Conservation (phyloP, 805 yeast genomes). For the Spathaspora hagerdaliae region DNA sequence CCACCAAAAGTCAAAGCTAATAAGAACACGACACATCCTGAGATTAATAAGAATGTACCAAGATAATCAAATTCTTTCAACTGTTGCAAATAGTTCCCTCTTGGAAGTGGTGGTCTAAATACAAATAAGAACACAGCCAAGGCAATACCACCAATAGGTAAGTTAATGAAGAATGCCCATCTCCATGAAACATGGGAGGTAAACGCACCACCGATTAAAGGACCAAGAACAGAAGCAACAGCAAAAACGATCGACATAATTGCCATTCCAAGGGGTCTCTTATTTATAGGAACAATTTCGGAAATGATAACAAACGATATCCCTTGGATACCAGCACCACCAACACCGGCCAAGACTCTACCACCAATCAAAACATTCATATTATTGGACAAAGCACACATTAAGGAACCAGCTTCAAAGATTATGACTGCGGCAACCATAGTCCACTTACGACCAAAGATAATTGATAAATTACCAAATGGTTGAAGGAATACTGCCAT, state of each 20-base stretch:
- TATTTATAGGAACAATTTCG: conserved; percentile 51
- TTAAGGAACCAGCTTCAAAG: conserved; percentile 24
- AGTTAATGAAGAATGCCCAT: conserved; percentile 55
- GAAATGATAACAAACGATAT: conserved; percentile 50
- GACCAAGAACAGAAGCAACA: conserved; percentile 49
- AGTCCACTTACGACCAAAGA: conserved; percentile 33
- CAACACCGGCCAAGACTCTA: conserved; percentile 56
- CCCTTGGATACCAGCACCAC: conserved; percentile 54
- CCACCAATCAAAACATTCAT: conserved; percentile 42
- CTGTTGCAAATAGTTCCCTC: conserved; percentile 33
- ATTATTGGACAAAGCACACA: conserved; percentile 31
- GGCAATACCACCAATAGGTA: conserved; percentile 38
- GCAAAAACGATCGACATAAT: conserved; percentile 49
- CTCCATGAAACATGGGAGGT: conserved; percentile 46
- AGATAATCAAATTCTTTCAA: conserved; percentile 47
- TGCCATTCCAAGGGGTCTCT: conserved; percentile 54
- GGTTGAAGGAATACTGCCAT: conserved; percentile 31
- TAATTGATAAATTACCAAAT: conserved; percentile 34
- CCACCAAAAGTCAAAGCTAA: conserved; percentile 66
- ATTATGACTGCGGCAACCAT: conserved; percentile 20
- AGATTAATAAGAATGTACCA: conserved; percentile 48
- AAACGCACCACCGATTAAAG: conserved; percentile 50
- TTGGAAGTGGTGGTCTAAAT: conserved; percentile 46
- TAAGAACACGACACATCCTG: conserved; percentile 46
- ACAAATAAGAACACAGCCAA: conserved; percentile 24